phyloP scores from a whole-genome alignment of 805 yeast genomes.

The Saccharomycopsis selenospora region DNA sequence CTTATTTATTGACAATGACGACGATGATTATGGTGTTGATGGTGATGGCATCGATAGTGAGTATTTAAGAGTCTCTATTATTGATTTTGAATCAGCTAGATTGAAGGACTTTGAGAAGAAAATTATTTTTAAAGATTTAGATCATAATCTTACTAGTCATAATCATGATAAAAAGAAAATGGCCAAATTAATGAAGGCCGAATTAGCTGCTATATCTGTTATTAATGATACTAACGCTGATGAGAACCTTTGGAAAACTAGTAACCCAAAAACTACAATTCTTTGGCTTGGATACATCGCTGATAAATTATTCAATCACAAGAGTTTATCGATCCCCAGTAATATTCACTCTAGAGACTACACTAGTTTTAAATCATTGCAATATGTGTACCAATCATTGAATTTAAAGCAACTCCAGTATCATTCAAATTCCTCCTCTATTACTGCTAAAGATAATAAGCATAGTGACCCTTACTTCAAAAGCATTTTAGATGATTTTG shows the following conservation, averaged over 20 bases:
- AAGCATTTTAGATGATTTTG: constrained; percentile 11
- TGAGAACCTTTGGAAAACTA: constrained; percentile 38
- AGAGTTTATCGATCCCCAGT: constrained; percentile 23
- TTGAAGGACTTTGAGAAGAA: constrained; percentile 43
- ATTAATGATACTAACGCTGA: constrained; percentile 28
- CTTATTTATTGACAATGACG: constrained; percentile 11
- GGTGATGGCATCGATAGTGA: constrained; percentile 13
- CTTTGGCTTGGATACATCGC: constrained; percentile 60
- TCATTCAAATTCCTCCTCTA: too few species aligned
- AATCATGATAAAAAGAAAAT: background rate
- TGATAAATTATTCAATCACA: constrained; percentile 40
- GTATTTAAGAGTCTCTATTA: constrained; percentile 38
- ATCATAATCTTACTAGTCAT: background rate
- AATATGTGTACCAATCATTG: constrained; percentile 28
- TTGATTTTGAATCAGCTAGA: constrained; percentile 53
- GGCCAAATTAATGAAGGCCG: constrained; percentile 3
- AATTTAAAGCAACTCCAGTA: too few species aligned
- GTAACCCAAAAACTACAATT: constrained; percentile 45
- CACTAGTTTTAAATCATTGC: constrained; percentile 20
- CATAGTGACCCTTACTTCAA: constrained; percentile 13
- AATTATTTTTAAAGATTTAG: constrained; percentile 26
- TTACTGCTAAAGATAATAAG: background rate
- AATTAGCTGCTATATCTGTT: constrained; percentile 23
- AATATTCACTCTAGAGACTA: constrained; percentile 23
- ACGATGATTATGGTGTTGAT: constrained; percentile 6